Evolutionary conservation across 2,329 filamentous ascomycete genomes (phyloP).

Genomic region (Ceratocystis destructans): DNA sequence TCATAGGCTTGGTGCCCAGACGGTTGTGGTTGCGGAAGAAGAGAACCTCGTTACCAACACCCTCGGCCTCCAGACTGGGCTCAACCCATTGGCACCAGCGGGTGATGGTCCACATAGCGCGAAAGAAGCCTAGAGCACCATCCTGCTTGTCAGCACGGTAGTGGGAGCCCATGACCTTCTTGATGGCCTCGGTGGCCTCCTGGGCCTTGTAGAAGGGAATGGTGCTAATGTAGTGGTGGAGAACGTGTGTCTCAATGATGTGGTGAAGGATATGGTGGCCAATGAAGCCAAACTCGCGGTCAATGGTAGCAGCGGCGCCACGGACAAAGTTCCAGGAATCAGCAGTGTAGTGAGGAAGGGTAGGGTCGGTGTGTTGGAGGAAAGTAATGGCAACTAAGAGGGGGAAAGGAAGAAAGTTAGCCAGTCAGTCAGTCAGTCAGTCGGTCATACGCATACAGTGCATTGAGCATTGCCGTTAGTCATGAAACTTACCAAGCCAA

Average conservation of each 20-base stretch:
- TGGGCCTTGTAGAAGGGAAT: constrained; percentile 87
- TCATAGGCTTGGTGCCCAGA: constrained; percentile 44
- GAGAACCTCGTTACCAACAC: constrained; percentile 68
- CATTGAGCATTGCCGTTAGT: background rate
- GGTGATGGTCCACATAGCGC: constrained; percentile 64
- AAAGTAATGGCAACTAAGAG: constrained; percentile 83
- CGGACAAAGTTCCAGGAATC: constrained; percentile 86
- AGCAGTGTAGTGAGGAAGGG: constrained; percentile 79
- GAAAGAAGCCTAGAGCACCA: constrained; percentile 71
- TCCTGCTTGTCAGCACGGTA: constrained; percentile 73
- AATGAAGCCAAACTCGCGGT: constrained; percentile 94
- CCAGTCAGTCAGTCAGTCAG: background rate
- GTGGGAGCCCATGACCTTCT: constrained; percentile 86
- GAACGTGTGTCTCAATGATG: constrained; percentile 94
- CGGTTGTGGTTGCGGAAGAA: constrained; percentile 96
- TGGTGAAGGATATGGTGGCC: constrained; percentile 83
- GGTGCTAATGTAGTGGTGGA: constrained; percentile 91
- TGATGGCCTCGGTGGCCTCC: constrained; percentile 87
- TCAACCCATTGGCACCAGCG: constrained; percentile 97
- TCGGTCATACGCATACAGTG: background rate
- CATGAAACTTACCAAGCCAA: constrained; percentile 69
- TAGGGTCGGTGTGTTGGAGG: constrained; percentile 92
- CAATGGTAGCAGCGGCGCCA: constrained; percentile 87
- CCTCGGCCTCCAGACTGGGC: constrained; percentile 66
- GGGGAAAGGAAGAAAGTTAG: background rate